Conservation (phyloP, 148 eudicot genomes). For the Pouteria glomerata region DNA sequence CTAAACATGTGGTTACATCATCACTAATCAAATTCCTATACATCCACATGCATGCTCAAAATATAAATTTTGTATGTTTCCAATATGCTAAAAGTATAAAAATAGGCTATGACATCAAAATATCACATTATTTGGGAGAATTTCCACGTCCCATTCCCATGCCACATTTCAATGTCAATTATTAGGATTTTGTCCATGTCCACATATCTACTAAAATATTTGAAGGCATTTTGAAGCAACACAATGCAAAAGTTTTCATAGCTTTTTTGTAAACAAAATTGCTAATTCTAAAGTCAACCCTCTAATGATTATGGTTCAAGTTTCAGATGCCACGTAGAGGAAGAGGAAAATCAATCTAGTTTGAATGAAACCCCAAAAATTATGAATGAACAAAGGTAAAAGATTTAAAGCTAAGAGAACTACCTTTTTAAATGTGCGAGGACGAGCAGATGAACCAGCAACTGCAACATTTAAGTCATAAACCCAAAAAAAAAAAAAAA, state of each 20-base stretch:
- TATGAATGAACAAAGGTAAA: neutral
- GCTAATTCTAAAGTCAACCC: no score
- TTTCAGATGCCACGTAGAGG: neutral
- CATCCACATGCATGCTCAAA: neutral
- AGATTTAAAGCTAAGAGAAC: neutral
- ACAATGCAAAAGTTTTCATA: neutral
- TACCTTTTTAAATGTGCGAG: constrained; percentile 74
- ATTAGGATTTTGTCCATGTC: neutral
- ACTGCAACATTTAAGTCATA: constrained; percentile 36
- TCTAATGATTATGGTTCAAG: no score
- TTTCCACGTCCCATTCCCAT: neutral
- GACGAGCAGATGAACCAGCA: constrained; percentile 67
- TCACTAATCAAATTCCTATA: neutral
- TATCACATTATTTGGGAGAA: neutral
- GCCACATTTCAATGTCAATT: neutral
- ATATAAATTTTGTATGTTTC: neutral
- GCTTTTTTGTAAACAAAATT: neutral
- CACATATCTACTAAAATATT: neutral
- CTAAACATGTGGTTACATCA: neutral
- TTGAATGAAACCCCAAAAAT: neutral
- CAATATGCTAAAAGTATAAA: neutral
- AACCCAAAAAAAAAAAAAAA: no score
- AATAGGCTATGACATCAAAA: neutral
- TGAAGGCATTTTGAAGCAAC: neutral
- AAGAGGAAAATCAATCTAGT: neutral